A percentile compares a stretch with the other conserved stretches of the same genome.
phyloP scores from a whole-genome alignment of 2,329 filamentous ascomycete species.

The Pseudopyrenochaeta lycopersici region DNA sequence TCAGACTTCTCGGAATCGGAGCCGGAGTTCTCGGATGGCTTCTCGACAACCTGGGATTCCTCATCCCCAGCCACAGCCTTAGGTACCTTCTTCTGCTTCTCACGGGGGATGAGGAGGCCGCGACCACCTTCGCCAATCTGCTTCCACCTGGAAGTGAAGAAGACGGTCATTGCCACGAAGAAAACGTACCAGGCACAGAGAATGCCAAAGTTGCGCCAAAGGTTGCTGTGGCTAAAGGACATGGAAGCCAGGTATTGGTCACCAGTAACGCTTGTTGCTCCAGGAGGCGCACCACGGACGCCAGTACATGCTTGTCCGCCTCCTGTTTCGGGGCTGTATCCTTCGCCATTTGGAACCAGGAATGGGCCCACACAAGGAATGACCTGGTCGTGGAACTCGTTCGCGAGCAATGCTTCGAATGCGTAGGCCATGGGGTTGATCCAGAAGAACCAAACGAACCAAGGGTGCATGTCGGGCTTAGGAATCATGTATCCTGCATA shows the following conservation, averaged over 20 bases:
- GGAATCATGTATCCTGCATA: constrained; percentile 66
- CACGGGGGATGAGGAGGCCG: constrained; percentile 67
- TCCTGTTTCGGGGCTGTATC: constrained; percentile 56
- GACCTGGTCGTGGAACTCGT: constrained; percentile 73
- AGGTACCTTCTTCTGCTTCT: constrained; percentile 22
- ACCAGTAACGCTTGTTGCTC: constrained; percentile 60
- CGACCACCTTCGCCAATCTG: constrained; percentile 60
- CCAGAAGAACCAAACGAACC: constrained; percentile 85
- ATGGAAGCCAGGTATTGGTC: constrained; percentile 66
- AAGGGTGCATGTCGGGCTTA: constrained; percentile 71
- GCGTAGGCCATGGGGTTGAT: constrained; percentile 83
- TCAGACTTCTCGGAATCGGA: constrained; percentile 1
- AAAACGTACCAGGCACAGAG: constrained; percentile 52
- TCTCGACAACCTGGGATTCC: constrained; percentile 59
- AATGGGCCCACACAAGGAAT: constrained; percentile 63
- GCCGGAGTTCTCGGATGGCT: too few species aligned
- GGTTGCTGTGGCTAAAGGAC: constrained; percentile 40
- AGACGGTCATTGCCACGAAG: constrained; percentile 64
- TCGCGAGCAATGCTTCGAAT: constrained; percentile 72
- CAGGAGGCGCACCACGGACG: constrained; percentile 62
- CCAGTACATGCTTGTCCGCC: constrained; percentile 64
- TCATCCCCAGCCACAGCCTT: constrained; percentile 54
- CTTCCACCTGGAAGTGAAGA: constrained; percentile 67
- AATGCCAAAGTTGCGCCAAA: constrained; percentile 55
- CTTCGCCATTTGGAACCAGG: constrained; percentile 55